Conservation (phyloP, 1,284 basidiomycete species). For the Leccinum olivaceoglutinosum region DNA sequence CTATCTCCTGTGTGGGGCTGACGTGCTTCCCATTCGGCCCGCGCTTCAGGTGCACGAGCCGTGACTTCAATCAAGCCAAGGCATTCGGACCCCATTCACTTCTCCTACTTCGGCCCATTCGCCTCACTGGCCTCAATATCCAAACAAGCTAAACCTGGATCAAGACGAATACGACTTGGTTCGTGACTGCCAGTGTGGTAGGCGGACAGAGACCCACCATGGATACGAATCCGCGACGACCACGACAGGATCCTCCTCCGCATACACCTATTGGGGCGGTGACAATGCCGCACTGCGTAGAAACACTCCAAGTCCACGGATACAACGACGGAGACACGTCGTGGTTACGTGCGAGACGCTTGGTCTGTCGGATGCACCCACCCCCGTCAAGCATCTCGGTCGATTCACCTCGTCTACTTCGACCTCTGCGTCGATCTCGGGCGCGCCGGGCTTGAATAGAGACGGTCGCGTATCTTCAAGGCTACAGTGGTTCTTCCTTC, state of each 20-base stretch:
- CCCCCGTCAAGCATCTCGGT: constrained; percentile 13
- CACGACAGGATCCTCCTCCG: constrained; percentile 26
- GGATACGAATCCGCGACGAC: constrained; percentile 27
- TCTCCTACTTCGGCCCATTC: constrained; percentile 2
- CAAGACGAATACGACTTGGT: background rate
- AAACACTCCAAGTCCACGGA: constrained; percentile 9
- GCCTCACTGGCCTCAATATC: background rate
- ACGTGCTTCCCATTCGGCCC: constrained; percentile 7
- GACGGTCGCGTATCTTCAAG: constrained; percentile 9
- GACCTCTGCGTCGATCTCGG: background rate
- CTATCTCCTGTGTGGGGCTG: constrained; percentile 5
- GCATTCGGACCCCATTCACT: constrained; percentile 3
- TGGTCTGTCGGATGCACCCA: constrained; percentile 3
- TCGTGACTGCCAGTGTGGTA: constrained; percentile 14
- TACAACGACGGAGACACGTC: constrained; percentile 14
- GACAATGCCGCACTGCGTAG: constrained; percentile 6
- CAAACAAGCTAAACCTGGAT: constrained; percentile 1
- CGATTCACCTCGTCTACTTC: constrained; percentile 8
- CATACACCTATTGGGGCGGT: constrained; percentile 23
- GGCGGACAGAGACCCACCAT: constrained; percentile 22
- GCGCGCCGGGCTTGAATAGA: constrained; percentile 1
- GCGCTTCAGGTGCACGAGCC: constrained; percentile 12
- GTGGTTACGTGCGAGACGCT: constrained; percentile 1
- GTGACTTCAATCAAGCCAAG: constrained; percentile 9
- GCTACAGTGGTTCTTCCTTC: constrained; percentile 20